These are phyloP conservation scores for Dipodascopsis uninucleata DNA, from an alignment of 805 yeast genomes.

Conservation along the genomic window DNA sequence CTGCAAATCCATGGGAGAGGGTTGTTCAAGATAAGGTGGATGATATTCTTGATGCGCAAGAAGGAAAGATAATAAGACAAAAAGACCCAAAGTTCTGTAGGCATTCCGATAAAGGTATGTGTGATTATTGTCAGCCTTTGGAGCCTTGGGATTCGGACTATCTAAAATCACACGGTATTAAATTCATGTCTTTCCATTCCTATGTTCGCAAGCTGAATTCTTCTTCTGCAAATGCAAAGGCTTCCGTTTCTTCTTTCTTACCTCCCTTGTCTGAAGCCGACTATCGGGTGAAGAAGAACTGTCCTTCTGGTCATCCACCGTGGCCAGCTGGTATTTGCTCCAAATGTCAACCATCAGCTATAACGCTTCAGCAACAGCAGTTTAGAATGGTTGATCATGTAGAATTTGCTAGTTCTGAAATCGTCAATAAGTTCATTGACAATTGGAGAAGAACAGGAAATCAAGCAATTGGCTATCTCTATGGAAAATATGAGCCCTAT, in stretches of 20 bases:
- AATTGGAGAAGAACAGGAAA: constrained; percentile 85
- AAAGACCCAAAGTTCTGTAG: constrained; percentile 60
- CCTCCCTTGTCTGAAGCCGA: constrained; percentile 73
- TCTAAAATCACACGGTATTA: constrained; percentile 68
- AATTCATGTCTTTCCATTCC: constrained; percentile 85
- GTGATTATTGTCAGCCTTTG: constrained; percentile 92
- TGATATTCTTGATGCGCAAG: constrained; percentile 54
- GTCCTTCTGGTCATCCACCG: constrained; percentile 80
- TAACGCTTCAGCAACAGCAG: constrained; percentile 82
- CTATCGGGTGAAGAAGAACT: constrained; percentile 56
- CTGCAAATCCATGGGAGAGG: constrained; percentile 23
- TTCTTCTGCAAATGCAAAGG: constrained; percentile 51
- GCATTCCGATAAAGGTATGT: constrained; percentile 94
- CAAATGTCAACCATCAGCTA: constrained; percentile 94
- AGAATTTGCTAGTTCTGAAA: constrained; percentile 71
- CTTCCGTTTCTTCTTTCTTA: constrained; percentile 56
- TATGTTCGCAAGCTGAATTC: constrained; percentile 70
- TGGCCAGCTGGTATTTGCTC: constrained; percentile 96
- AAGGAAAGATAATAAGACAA: constrained; percentile 69
- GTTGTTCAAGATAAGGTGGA: constrained; percentile 66
- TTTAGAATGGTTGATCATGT: constrained; percentile 98
- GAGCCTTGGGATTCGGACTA: constrained; percentile 91
- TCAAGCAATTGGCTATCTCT: constrained; percentile 81
- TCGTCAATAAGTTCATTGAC: constrained; percentile 81
- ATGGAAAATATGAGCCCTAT: constrained; percentile 76